Conservation (phyloP, 108 stramenopile genomes). For the Cyclostephanos tholiformis region DNA sequence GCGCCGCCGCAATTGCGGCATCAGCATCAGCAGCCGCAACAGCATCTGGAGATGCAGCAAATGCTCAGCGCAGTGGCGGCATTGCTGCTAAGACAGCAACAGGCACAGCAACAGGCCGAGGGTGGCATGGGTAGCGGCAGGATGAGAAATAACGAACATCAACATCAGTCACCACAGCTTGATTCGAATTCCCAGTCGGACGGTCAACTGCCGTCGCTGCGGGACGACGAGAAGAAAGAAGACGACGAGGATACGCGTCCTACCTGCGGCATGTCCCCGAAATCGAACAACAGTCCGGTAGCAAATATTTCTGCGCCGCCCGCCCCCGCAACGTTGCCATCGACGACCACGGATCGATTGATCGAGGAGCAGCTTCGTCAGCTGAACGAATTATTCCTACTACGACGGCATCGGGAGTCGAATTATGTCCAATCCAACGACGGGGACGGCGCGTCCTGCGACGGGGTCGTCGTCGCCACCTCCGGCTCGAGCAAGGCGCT, state of each 20-base stretch:
- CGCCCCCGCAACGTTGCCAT: not conserved
- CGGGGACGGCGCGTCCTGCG: not conserved
- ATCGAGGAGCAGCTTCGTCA: constrained; percentile 43
- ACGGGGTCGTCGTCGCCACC: not conserved
- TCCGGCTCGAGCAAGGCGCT: not conserved
- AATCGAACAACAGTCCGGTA: not conserved
- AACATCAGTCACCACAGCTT: not conserved
- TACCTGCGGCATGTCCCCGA: not conserved
- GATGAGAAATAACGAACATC: not conserved
- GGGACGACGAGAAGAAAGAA: not conserved
- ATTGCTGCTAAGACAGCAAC: constrained; percentile 27
- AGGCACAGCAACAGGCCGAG: no score
- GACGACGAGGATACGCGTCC: not conserved
- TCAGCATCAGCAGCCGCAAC: not conserved
- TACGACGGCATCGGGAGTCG: not conserved
- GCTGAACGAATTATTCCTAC: constrained; percentile 37
- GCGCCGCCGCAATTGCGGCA: not conserved
- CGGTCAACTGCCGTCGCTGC: not conserved
- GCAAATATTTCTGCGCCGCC: not conserved
- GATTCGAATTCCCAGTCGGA: not conserved
- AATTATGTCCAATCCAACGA: not conserved
- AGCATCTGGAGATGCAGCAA: constrained; percentile 9
- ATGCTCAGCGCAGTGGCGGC: constrained; percentile 41
- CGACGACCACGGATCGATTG: constrained; percentile 26
- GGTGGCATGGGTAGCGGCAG: not conserved